These are phyloP conservation scores for Fusarium mangiferae DNA, from an alignment of 2,329 filamentous ascomycete species.

Conservation along the genomic window DNA sequence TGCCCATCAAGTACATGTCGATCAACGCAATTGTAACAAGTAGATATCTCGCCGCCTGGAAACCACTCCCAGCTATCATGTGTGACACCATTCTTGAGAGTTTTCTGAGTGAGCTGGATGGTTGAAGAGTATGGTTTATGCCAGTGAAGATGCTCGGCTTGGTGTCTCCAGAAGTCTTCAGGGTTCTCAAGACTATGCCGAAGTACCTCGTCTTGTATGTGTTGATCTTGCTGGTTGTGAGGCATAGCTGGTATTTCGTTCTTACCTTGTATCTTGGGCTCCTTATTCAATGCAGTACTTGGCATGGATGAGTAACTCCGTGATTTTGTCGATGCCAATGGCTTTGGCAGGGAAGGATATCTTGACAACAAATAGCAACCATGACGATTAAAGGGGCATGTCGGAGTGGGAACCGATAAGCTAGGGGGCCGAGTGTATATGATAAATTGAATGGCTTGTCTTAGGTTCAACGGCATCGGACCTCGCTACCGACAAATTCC, in stretches of 20 bases:
- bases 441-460: slow-evolving; percentile 16
- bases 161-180: slow-evolving; percentile 77
- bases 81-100: slow-evolving; percentile 67
- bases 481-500: slow-evolving; percentile 8
- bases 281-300: not conserved
- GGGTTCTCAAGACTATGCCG: slow-evolving; percentile 73
- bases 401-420: slow-evolving; percentile 9
- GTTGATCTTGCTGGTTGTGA: slow-evolving; percentile 30
- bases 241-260: slow-evolving; percentile 19
- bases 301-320: slow-evolving; percentile 1
- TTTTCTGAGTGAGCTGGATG: slow-evolving; percentile 70
- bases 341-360: not conserved
- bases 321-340: not conserved
- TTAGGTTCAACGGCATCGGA: slow-evolving; percentile 29
- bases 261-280: not conserved
- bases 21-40: slow-evolving; percentile 91
- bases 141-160: slow-evolving; percentile 83
- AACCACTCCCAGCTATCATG: slow-evolving; percentile 93
- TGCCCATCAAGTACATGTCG: slow-evolving; percentile 85
- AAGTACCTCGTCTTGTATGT: slow-evolving; percentile 62
- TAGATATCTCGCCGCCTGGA: slow-evolving; percentile 86
- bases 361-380: not conserved
- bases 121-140: slow-evolving; percentile 76
- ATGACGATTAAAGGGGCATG: slow-evolving; percentile 2
- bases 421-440: slow-evolving; percentile 8